A percentile compares a stretch with the other conserved stretches of the same genome.
Conservation (phyloP, 805 yeast genomes). For the Myxozyma kluyveri region DNA sequence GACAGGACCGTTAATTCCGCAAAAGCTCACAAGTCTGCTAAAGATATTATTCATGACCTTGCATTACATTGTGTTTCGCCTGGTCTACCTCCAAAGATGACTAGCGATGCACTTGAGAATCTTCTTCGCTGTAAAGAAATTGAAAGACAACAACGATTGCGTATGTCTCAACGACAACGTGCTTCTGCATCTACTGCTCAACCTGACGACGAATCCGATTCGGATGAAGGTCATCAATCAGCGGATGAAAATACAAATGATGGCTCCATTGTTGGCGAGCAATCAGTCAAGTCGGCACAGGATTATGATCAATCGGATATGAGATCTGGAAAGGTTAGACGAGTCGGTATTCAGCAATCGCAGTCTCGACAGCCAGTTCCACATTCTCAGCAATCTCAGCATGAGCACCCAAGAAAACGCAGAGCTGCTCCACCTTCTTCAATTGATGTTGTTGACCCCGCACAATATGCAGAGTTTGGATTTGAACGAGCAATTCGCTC, state of each 20-base stretch:
- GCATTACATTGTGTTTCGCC: conserved; percentile 38
- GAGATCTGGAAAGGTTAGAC: background rate
- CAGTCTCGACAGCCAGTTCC: background rate
- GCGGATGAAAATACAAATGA: background rate
- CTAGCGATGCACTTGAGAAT: conserved; percentile 31
- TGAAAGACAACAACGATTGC: conserved; percentile 34
- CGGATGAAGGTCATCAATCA: background rate
- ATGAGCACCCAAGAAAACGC: conserved; percentile 1
- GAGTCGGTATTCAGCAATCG: no score
- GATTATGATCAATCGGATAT: background rate
- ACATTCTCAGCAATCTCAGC: background rate
- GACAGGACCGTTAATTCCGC: conserved; percentile 14
- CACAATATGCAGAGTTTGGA: conserved; percentile 13
- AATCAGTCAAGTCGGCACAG: background rate
- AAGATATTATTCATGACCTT: conserved; percentile 36
- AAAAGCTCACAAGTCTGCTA: conserved; percentile 25
- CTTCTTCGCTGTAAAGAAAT: conserved; percentile 31
- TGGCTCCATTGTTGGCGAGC: background rate
- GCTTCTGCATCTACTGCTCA: background rate
- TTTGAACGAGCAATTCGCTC: conserved; percentile 27
- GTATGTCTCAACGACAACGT: conserved; percentile 33
- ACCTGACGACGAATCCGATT: background rate
- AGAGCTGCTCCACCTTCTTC: conserved; percentile 19
- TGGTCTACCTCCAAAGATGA: conserved; percentile 31
- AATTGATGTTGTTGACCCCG: conserved; percentile 18